A percentile compares a stretch with the other conserved stretches of the same genome.
phyloP scores from a whole-genome alignment of 2,329 filamentous ascomycete species.

The Tolypocladium endophyticum region DNA sequence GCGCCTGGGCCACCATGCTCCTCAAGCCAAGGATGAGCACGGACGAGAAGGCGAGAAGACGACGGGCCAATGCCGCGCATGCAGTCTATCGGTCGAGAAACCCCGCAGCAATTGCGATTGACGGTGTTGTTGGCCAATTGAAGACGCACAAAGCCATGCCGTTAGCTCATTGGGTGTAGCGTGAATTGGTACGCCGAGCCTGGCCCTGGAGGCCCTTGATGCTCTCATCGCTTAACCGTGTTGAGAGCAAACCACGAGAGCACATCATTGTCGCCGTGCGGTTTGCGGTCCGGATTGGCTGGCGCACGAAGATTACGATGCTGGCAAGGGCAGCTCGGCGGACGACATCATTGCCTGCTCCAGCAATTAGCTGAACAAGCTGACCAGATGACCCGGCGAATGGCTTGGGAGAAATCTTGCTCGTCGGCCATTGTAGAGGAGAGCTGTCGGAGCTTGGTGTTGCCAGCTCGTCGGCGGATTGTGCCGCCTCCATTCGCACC shows the following conservation, averaged over 20 bases:
- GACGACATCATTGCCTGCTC: not conserved
- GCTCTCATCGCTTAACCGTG: not conserved
- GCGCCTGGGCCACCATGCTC: not conserved
- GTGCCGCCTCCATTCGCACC: not conserved
- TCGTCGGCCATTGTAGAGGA: not conserved
- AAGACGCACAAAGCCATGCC: slow-evolving; percentile 6
- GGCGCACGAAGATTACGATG: not conserved
- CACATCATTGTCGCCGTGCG: not conserved
- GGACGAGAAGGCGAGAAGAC: not conserved
- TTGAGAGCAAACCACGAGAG: not conserved
- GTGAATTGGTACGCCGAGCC: slow-evolving; percentile 9
- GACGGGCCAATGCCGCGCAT: not conserved
- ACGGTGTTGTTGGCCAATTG: slow-evolving; percentile 16
- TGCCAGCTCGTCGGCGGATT: not conserved
- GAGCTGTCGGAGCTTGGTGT: not conserved
- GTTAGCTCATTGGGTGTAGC: slow-evolving; percentile 14
- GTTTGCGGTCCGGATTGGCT: not conserved
- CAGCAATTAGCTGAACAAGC: not conserved
- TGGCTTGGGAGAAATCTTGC: not conserved
- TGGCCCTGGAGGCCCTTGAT: not conserved
- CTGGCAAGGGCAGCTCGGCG: not conserved
- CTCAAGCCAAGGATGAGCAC: not conserved
- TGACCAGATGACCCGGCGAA: not conserved
- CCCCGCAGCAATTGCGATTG: slow-evolving; percentile 17
- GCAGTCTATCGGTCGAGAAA: slow-evolving; percentile 2